A percentile compares a stretch with the other conserved stretches of the same genome.
phyloP scores from a whole-genome alignment of 768 basidiomycete genomes.

The Kwoniella dejecticola region DNA sequence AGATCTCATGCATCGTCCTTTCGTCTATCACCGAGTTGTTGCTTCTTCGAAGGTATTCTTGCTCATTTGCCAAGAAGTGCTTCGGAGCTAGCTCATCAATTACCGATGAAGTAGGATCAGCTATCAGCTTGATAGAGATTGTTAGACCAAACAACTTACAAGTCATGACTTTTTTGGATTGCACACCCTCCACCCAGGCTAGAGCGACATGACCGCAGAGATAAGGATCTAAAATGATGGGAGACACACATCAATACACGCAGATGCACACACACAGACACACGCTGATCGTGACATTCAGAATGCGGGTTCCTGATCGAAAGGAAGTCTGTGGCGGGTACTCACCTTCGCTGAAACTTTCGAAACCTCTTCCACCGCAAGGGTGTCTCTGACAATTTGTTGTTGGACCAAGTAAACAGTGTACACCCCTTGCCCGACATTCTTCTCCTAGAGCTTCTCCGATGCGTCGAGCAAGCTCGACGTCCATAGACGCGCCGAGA shows the following conservation, averaged over 20 bases:
- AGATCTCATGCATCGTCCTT: constrained; percentile 63
- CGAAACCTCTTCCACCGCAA: constrained; percentile 58
- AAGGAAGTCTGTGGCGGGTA: background rate
- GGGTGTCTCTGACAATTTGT: constrained; percentile 74
- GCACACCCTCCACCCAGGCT: constrained; percentile 74
- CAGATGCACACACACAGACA: background rate
- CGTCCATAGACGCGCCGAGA: constrained; percentile 64
- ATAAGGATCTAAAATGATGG: constrained; percentile 61
- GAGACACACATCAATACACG: background rate
- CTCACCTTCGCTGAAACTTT: constrained; percentile 32
- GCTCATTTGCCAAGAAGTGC: constrained; percentile 77
- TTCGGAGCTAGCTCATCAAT: too few relatives aligned
- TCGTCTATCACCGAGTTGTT: constrained; percentile 60
- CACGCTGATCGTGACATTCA: background rate
- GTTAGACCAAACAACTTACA: constrained; percentile 36
- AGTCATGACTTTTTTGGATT: constrained; percentile 71
- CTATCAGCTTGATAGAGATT: too few relatives aligned
- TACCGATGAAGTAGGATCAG: too few relatives aligned
- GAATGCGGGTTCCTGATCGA: too few relatives aligned
- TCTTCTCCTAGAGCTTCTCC: constrained; percentile 64
- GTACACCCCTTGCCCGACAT: constrained; percentile 59
- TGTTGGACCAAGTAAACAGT: constrained; percentile 69
- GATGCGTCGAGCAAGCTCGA: constrained; percentile 60
- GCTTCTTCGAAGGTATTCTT: constrained; percentile 72
- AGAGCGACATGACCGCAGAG: constrained; percentile 72